Base-by-base conservation (phyloP, 129 eudicot genomes). In the Glebionis coronaria region DNA sequence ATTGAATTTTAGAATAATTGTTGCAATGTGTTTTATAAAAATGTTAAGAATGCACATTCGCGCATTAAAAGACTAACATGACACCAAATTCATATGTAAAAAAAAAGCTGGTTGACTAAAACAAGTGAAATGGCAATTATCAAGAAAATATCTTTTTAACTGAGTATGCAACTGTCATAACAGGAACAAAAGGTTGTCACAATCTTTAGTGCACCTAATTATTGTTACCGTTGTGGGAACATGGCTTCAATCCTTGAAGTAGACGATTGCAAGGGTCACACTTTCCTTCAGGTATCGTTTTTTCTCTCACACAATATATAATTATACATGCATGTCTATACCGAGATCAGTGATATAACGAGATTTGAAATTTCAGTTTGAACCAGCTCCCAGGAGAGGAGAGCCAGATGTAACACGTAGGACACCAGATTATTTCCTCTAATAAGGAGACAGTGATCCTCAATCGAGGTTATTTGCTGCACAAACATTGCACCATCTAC, bases 171-270 rank as follows among this genome's bases (percentile, higher is more conserved):
- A 21, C 53, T 27, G 18, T 60, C 58, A 45, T 80, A 52, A 59
- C 85, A 90, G 97, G 97, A 90, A 45, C 95, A 87, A 78, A 90
- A 90, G 75, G 97, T 87, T 59, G 97, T 90, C 61, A 90, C 97
- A 3, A 87, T 90, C 54, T 90, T 90, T 55, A 90, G 97, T 58
- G 97, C 97, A 40, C 97, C 97, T 28, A 90, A 90, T 79, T 90
- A 90, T 79, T 90, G 97, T 60, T 90, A 90, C 61, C 97, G 97
- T 38, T 90, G 97, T 78, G 97, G 97, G 31, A 90, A 90, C 61
- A 90, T 90, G 97, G 97, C 97, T 65, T 90, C 97, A 28, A 90
- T 90, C 55, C 75, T 90, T 58, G 97, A 90, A 76, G 97, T 90
- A 19, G 97, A 90, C 70, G 97, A 90, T 73, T 90, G 91, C 87